Conservation (phyloP, 495 filamentous ascomycete genomes). For the Neurospora terricola region DNA sequence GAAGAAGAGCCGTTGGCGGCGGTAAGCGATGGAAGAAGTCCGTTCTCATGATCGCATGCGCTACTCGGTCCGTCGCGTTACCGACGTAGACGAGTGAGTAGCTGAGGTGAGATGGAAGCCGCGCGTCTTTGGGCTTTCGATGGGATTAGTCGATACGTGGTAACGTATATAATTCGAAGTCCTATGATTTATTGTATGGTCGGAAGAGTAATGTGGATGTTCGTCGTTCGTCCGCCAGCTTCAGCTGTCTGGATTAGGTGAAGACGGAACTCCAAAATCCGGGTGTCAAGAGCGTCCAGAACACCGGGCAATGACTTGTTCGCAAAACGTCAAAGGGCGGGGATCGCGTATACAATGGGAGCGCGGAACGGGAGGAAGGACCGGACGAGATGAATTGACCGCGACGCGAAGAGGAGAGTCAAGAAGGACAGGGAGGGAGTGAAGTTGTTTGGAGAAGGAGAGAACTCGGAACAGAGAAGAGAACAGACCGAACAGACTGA, state of each 20-base stretch:
- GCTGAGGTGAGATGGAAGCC: not conserved
- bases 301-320: not conserved
- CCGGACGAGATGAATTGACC: not conserved
- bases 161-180: not conserved
- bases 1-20: constrained; percentile 28
- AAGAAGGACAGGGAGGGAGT: not conserved
- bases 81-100: not conserved
- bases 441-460: not conserved
- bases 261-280: not conserved
- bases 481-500: not conserved
- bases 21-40: constrained; percentile 33
- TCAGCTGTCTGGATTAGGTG: not conserved
- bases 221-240: not conserved
- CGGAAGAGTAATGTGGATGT: not conserved
- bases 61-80: not conserved
- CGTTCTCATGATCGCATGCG: constrained; percentile 15
- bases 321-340: not conserved
- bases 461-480: not conserved
- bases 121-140: not conserved
- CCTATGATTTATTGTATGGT: not conserved
- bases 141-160: not conserved
- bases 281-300: not conserved
- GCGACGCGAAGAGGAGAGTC: not conserved
- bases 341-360: not conserved
- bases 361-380: not conserved